These are phyloP conservation scores for Rosa multiflora DNA, from an alignment of 306 rosid genomes.

Conservation along the genomic window DNA sequence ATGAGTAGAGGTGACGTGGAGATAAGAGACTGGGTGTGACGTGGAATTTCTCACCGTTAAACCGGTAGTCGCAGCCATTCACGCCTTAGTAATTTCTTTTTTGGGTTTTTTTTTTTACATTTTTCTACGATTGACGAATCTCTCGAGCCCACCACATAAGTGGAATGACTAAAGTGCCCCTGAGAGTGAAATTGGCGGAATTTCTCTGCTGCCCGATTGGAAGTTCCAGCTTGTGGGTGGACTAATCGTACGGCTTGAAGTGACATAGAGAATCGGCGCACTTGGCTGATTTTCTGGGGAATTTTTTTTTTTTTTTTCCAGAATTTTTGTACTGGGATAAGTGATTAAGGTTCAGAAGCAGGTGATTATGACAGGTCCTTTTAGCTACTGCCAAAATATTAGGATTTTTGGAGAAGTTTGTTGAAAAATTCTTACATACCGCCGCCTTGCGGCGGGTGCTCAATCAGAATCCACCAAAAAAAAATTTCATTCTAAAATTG, in stretches of 20 bases:
- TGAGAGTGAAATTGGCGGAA: background rate
- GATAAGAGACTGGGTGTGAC: constrained; percentile 51
- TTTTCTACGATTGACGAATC: constrained; percentile 20
- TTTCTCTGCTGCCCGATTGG: background rate
- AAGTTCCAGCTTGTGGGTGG: background rate
- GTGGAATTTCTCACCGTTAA: constrained; percentile 22
- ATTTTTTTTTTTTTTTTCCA: background rate
- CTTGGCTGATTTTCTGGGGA: background rate
- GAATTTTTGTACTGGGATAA: background rate
- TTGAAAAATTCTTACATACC: no score
- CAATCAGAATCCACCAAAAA: no score
- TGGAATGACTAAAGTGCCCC: constrained; percentile 14
- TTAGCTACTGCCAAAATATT: background rate
- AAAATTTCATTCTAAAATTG: no score
- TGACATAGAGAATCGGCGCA: background rate
- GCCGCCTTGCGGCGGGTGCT: no score
- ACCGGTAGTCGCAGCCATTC: background rate
- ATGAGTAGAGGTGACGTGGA: constrained; percentile 45
- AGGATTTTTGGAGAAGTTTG: background rate
- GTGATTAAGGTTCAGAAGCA: background rate
- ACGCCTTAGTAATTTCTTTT: background rate
- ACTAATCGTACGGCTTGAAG: constrained; percentile 3
- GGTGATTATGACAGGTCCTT: background rate
- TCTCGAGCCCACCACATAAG: background rate
- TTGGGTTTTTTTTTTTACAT: background rate